Conservation (phyloP, 495 filamentous ascomycete genomes). For the Aspergillus sparsus region DNA sequence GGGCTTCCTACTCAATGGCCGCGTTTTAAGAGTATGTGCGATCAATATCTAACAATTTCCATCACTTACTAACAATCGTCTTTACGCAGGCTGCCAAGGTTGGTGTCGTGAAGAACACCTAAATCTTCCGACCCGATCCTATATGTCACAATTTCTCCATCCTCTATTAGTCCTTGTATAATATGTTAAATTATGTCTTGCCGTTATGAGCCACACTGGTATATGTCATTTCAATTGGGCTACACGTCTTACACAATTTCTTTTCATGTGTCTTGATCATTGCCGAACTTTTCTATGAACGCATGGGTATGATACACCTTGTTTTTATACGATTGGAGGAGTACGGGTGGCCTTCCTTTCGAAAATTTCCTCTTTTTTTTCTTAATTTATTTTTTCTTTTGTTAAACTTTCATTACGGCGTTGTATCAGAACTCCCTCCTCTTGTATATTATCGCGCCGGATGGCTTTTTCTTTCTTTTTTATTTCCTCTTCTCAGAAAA, state of each 20-base stretch:
- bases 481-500: slow-evolving; percentile 14
- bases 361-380: slow-evolving; percentile 25
- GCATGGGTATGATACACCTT: slow-evolving; percentile 45
- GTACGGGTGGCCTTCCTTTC: slow-evolving; percentile 37
- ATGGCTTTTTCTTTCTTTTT: slow-evolving; percentile 10
- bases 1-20: slow-evolving; percentile 88
- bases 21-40: slow-evolving; percentile 70
- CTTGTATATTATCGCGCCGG: slow-evolving; percentile 38
- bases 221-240: slow-evolving; percentile 27
- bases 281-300: slow-evolving; percentile 30
- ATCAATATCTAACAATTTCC: background rate
- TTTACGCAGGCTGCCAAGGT: slow-evolving; percentile 76
- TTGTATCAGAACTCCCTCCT: slow-evolving; percentile 38
- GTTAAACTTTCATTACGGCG: slow-evolving; percentile 20
- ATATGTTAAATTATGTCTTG: slow-evolving; percentile 44
- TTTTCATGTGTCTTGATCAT: slow-evolving; percentile 22
- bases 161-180: slow-evolving; percentile 41
- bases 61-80: slow-evolving; percentile 20
- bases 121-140: slow-evolving; percentile 23
- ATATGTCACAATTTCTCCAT: slow-evolving; percentile 1
- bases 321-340: slow-evolving; percentile 36
- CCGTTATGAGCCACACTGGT: slow-evolving; percentile 30
- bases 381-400: slow-evolving; percentile 23
- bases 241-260: slow-evolving; percentile 12
- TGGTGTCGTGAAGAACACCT: slow-evolving; percentile 78